Evolutionary conservation across 129 eudicot genomes (phyloP).

Genomic region (Artemisia tridentata): DNA sequence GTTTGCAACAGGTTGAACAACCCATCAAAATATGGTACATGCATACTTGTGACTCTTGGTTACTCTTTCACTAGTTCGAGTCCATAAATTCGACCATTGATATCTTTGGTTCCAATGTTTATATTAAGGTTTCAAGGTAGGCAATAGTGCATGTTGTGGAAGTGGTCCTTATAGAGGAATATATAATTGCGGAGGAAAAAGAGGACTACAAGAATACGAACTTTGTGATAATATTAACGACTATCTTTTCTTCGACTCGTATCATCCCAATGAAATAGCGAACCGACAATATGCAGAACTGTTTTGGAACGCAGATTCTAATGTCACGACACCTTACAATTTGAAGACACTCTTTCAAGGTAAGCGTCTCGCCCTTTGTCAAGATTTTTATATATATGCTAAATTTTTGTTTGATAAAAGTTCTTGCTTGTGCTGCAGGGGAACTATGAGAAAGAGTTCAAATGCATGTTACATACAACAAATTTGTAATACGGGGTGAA

Average conservation of each 20-base stretch:
- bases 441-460: neutral
- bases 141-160: too few relatives aligned
- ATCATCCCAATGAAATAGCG: too few relatives aligned
- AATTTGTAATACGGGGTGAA: too few relatives aligned
- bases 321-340: too few relatives aligned
- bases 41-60: neutral
- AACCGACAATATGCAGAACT: too few relatives aligned
- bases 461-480: neutral
- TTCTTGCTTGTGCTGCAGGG: neutral
- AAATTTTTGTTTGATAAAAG: neutral
- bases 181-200: constrained; percentile 21
- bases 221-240: too few relatives aligned
- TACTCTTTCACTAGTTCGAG: neutral
- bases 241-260: too few relatives aligned
- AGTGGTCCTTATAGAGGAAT: constrained; percentile 25
- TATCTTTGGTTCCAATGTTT: too few relatives aligned
- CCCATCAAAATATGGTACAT: constrained; percentile 34
- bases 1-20: constrained; percentile 5
- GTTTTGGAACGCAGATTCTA: too few relatives aligned
- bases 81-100: neutral
- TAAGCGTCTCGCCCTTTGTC: too few relatives aligned
- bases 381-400: too few relatives aligned
- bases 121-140: neutral
- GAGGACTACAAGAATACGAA: neutral
- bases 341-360: too few relatives aligned